Evolutionary conservation across 2,329 filamentous ascomycete species (phyloP).

Genomic region (Huntiella moniliformis): DNA sequence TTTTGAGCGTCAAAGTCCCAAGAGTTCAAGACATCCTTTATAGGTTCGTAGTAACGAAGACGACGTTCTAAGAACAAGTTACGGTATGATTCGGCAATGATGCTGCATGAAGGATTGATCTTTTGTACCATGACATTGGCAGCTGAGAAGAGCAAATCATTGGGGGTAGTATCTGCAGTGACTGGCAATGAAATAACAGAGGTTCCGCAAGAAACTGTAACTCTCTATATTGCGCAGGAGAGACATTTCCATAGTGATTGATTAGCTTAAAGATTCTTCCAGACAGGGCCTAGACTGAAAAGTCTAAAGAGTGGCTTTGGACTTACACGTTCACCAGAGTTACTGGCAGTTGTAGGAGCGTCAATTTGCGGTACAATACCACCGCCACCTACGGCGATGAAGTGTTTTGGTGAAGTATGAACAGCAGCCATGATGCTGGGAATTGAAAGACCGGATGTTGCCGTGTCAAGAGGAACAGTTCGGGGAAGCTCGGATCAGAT

Average conservation of each 20-base stretch:
- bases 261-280: not conserved
- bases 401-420: slow-evolving; percentile 14
- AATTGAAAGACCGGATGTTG: too few relatives aligned
- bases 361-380: slow-evolving; percentile 39
- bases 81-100: slow-evolving; percentile 62
- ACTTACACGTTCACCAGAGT: slow-evolving; percentile 57
- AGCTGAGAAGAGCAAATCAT: slow-evolving; percentile 53
- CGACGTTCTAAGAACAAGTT: slow-evolving; percentile 64
- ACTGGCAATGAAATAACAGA: slow-evolving; percentile 53
- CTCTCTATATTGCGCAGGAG: slow-evolving; percentile 28
- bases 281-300: not conserved
- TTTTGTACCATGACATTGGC: slow-evolving; percentile 41
- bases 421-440: slow-evolving; percentile 10
- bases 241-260: too few relatives aligned
- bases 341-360: slow-evolving; percentile 63
- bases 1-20: slow-evolving; percentile 76
- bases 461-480: too few relatives aligned
- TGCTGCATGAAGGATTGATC: slow-evolving; percentile 44
- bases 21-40: slow-evolving; percentile 78
- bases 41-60: slow-evolving; percentile 65
- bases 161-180: slow-evolving; percentile 51
- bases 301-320: not conserved
- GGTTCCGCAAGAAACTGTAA: slow-evolving; percentile 54
- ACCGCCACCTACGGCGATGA: slow-evolving; percentile 27
- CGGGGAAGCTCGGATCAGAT: too few relatives aligned